Percentiles rank a stretch among this genome's conserved stretches.
Evolutionary conservation across 441 rosid genomes (phyloP).

Genomic region (Erodium texanum): DNA sequence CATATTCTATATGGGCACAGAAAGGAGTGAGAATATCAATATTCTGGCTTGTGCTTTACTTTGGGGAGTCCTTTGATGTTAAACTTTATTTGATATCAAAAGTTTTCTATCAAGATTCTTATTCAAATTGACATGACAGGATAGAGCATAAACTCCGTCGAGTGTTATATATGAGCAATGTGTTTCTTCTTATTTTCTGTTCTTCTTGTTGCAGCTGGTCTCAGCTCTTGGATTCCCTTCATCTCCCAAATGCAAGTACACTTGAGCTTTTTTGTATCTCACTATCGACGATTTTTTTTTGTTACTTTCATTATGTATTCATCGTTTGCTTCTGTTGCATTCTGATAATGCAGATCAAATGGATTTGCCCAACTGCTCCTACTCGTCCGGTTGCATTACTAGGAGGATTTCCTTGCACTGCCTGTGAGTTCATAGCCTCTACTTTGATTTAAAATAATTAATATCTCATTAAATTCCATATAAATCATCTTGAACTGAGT

Average conservation of each 20-base stretch:
- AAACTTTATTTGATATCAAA: too few species aligned
- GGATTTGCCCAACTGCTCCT: conserved; percentile 99
- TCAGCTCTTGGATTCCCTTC: conserved; percentile 76
- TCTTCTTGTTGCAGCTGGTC: conserved; percentile 62
- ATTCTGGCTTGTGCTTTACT: conserved; percentile 35
- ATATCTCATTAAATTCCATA: not conserved
- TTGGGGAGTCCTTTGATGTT: not conserved
- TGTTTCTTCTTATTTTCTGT: not conserved
- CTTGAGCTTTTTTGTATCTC: not conserved
- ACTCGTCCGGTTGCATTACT: conserved; percentile 62
- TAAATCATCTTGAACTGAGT: conserved; percentile 17
- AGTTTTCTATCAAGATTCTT: too few species aligned
- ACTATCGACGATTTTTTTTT: not conserved
- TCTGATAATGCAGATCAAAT: conserved; percentile 55
- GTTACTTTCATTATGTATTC: not conserved
- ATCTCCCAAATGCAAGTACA: conserved; percentile 79
- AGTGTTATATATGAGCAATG: too few species aligned
- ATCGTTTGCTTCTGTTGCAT: conserved; percentile 4
- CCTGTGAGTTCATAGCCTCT: conserved; percentile 45
- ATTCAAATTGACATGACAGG: conserved; percentile 19
- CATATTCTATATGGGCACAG: not conserved
- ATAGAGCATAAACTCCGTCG: conserved; percentile 22
- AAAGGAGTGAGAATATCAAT: conserved; percentile 28
- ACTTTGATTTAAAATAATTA: not conserved
- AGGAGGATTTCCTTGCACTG: conserved; percentile 88